Evolutionary conservation across 768 basidiomycete species (phyloP).

Genomic region (Butyriboletus loyo): DNA sequence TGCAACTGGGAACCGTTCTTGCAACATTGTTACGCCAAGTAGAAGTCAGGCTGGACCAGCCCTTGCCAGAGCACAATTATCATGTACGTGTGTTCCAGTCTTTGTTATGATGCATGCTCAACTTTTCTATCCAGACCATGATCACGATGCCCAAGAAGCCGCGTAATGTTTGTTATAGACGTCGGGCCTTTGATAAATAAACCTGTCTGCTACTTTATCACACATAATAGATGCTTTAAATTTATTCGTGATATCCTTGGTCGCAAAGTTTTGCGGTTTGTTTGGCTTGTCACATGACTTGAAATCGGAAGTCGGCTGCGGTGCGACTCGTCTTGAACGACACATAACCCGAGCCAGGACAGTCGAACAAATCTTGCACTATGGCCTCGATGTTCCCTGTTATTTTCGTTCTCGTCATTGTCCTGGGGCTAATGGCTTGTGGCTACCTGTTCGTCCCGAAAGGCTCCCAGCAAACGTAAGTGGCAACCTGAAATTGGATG

Average conservation of each 20-base stretch:
- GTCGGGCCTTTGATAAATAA: conserved; percentile 53
- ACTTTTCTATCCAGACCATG: conserved; percentile 64
- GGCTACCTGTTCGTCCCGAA: conserved; percentile 75
- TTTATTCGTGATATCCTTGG: neutral
- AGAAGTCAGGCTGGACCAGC: conserved; percentile 61
- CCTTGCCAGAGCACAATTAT: conserved; percentile 84
- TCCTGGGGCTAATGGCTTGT: conserved; percentile 59
- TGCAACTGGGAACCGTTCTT: conserved; percentile 86
- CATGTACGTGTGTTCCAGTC: conserved; percentile 53
- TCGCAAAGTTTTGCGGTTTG: too few relatives aligned
- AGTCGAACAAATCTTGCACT: conserved; percentile 5
- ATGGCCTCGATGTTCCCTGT: conserved; percentile 76
- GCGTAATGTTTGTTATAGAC: conserved; percentile 61
- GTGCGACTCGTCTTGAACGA: neutral
- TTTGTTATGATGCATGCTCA: conserved; percentile 6
- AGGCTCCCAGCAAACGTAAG: conserved; percentile 88
- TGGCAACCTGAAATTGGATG: conserved; percentile 12
- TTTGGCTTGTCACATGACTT: conserved; percentile 7
- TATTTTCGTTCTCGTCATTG: conserved; percentile 61
- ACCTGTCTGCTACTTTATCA: conserved; percentile 1
- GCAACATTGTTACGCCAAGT: conserved; percentile 72
- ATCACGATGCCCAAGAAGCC: conserved; percentile 84
- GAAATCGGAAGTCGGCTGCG: neutral
- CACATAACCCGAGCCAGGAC: neutral
- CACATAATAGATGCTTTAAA: conserved; percentile 1